These are phyloP conservation scores for Yamadazyma philogaea DNA, from an alignment of 805 yeast species.

Conservation along the genomic window DNA sequence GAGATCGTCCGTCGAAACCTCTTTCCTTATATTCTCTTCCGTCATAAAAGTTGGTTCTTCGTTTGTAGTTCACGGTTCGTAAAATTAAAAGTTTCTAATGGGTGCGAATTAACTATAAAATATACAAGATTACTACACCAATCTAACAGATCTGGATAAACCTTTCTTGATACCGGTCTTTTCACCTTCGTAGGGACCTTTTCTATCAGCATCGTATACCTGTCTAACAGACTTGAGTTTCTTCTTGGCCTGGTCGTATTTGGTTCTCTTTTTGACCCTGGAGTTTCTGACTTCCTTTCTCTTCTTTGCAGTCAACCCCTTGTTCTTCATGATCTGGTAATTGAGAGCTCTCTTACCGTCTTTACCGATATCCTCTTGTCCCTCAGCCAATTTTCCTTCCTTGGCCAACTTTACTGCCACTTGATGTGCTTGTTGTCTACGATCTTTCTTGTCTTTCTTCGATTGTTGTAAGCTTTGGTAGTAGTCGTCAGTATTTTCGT, in stretches of 20 bases:
- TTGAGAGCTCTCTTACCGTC: constrained; percentile 93
- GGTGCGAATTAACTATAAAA: constrained; percentile 5
- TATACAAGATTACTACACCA: constrained; percentile 2
- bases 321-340: constrained; percentile 92
- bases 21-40: neutral
- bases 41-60: neutral
- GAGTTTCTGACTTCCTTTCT: constrained; percentile 93
- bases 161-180: constrained; percentile 97
- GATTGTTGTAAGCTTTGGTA: constrained; percentile 53
- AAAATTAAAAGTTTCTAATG: neutral
- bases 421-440: constrained; percentile 62
- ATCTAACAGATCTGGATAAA: constrained; percentile 76
- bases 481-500: constrained; percentile 43
- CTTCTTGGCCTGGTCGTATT: constrained; percentile 92
- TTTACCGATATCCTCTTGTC: constrained; percentile 61
- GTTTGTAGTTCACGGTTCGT: neutral
- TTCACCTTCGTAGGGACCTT: constrained; percentile 83
- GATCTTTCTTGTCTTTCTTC: constrained; percentile 47
- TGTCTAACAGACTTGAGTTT: constrained; percentile 86
- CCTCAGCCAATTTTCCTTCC: constrained; percentile 77
- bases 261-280: constrained; percentile 97
- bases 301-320: constrained; percentile 90
- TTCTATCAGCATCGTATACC: constrained; percentile 74
- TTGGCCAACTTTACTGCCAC: constrained; percentile 75
- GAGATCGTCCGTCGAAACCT: constrained; percentile 74